A percentile compares a stretch with the other conserved stretches of the same genome.
These are phyloP conservation scores for Ophiostoma novo-ulmi DNA, from an alignment of 2,329 filamentous ascomycete species.

Conservation along the genomic window DNA sequence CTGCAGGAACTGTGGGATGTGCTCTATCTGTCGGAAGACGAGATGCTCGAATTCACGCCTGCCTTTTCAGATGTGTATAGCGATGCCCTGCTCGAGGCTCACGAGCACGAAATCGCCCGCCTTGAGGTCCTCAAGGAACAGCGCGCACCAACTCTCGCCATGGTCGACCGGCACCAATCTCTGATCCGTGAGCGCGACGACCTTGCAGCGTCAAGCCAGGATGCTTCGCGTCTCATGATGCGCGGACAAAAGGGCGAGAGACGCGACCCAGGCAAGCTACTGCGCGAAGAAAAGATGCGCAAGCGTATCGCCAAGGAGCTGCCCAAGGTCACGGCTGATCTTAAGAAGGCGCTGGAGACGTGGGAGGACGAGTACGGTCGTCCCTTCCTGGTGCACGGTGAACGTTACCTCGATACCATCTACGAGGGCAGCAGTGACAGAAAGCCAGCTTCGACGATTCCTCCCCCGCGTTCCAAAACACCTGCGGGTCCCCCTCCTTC, in stretches of 20 bases:
- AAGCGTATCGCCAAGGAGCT: constrained; percentile 96
- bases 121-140: constrained; percentile 81
- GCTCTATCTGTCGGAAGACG: constrained; percentile 91
- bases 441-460: constrained; percentile 41
- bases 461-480: constrained; percentile 68
- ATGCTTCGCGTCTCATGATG: constrained; percentile 86
- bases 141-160: constrained; percentile 72
- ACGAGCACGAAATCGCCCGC: constrained; percentile 82
- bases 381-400: constrained; percentile 87
- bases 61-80: constrained; percentile 97
- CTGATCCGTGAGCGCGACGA: constrained; percentile 83
- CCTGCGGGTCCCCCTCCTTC: constrained; percentile 51
- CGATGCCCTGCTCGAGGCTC: constrained; percentile 87
- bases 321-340: constrained; percentile 81
- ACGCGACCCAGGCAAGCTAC: constrained; percentile 86
- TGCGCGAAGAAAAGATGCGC: constrained; percentile 96
- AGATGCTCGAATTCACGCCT: constrained; percentile 97
- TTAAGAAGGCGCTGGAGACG: constrained; percentile 71
- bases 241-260: constrained; percentile 90
- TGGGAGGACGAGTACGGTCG: constrained; percentile 95
- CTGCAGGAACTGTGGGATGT: constrained; percentile 94
- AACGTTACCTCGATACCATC: constrained; percentile 83
- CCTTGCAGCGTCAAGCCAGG: constrained; percentile 83
- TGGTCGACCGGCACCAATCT: constrained; percentile 77
- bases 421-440: constrained; percentile 45